phyloP scores from a whole-genome alignment of 495 filamentous ascomycete genomes.

The Zalerion maritima region DNA sequence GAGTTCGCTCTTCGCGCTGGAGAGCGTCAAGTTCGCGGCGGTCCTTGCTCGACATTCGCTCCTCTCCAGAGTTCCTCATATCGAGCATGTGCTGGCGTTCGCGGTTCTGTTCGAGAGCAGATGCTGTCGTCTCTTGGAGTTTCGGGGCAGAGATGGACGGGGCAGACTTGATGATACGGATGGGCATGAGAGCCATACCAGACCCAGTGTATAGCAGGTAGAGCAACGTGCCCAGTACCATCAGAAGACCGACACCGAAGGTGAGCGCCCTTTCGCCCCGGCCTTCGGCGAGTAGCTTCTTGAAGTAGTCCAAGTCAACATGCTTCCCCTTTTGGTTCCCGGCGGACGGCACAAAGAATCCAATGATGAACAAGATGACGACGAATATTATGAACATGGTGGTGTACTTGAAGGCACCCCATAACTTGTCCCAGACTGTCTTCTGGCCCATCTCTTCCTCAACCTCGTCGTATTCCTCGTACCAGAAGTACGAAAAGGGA shows the following conservation, averaged over 20 bases:
- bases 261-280: conserved; percentile 85
- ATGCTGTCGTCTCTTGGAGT: conserved; percentile 55
- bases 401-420: conserved; percentile 82
- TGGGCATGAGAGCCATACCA: conserved; percentile 77
- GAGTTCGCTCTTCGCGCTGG: conserved; percentile 76
- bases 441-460: conserved; percentile 64
- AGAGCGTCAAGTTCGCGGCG: conserved; percentile 77
- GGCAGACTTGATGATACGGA: conserved; percentile 79
- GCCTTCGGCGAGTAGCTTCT: conserved; percentile 65
- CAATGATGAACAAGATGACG: conserved; percentile 73
- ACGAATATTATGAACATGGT: conserved; percentile 66
- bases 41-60: conserved; percentile 67
- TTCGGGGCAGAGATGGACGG: conserved; percentile 67
- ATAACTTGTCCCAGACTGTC: conserved; percentile 50
- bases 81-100: conserved; percentile 87
- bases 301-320: conserved; percentile 81
- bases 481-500: conserved; percentile 96
- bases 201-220: conserved; percentile 81
- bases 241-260: conserved; percentile 73
- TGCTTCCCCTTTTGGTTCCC: conserved; percentile 43
- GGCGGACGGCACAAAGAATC: conserved; percentile 80
- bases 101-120: conserved; percentile 69
- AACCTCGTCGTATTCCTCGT: conserved; percentile 88
- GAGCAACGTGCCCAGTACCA: conserved; percentile 67
- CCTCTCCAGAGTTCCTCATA: conserved; percentile 62